Evolutionary conservation across 306 rosid species (phyloP), one percentile per base, ranked within the genome.

Genomic region (Adenanthera pavonina): DNA sequence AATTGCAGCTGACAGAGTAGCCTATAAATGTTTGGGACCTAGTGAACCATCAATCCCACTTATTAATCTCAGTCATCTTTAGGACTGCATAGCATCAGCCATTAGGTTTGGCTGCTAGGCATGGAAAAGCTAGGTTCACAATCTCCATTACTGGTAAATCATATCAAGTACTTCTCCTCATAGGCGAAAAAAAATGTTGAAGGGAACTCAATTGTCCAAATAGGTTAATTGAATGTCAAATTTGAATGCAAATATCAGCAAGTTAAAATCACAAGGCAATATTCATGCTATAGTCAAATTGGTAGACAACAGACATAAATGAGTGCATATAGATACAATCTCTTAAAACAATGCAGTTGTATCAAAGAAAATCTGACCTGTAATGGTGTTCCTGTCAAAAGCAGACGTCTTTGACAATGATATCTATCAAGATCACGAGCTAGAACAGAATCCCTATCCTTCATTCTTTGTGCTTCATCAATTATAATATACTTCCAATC

Each of bases 401-500:
- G 99, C 82, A 95, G 81, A 77, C 98, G 97, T 85, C 99, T 87
- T 78, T 90, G 99, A 85, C 99, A 95, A 61, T 94, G 97, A 79
- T 93, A 95, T 82, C 97, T 90, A 84, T 95, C 99, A 86, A 95
- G 99, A 84, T 95, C 99, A 65, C 99, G 99, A 6, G 99, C 98
- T 62, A 91, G 80, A 81, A 91, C 96, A 0, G 96, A 91, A 52
- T 91, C 93, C 77, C 96, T 86, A 74, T 91, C 96, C 76, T 91
- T 91, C 96, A 91, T 91, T 84, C 96, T 81, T 59, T 91, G 96
- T 70, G 96, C 96, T 82, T 91, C 96, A 85, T 91, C 96, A 84
- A 91, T 91, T 83, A 91, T 78, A 78, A 91, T 91, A 74, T 91
- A 91, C 79, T 89, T 91, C 96, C 96, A 91, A 82, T 89, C 93